Conservation (phyloP, 805 yeast genomes). For the Schwanniomyces vanrijiae region DNA sequence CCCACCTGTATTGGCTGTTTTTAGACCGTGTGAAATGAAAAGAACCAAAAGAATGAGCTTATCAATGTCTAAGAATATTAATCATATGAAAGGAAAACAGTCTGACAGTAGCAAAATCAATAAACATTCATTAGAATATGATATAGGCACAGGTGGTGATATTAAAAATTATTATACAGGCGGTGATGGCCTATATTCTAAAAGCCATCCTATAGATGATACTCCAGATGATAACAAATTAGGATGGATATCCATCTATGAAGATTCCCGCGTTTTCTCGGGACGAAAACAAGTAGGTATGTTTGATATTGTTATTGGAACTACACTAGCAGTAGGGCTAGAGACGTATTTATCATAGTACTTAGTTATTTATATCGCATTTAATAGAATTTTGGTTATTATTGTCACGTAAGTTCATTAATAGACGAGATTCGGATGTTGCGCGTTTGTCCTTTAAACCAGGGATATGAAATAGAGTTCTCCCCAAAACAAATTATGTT, state of each 20-base stretch:
- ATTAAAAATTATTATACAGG: conserved; percentile 38
- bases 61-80: conserved; percentile 24
- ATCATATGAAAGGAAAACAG: conserved; percentile 1
- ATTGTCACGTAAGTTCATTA: background rate
- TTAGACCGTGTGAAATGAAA: conserved; percentile 41
- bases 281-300: conserved; percentile 34
- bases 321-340: conserved; percentile 51
- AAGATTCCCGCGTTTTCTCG: conserved; percentile 32
- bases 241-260: conserved; percentile 67
- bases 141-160: conserved; percentile 23
- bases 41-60: conserved; percentile 38
- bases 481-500: background rate
- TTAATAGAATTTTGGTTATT: background rate
- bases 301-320: conserved; percentile 56
- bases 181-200: conserved; percentile 55
- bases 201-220: conserved; percentile 54
- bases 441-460: background rate
- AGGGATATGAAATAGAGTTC: background rate
- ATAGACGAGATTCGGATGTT: background rate
- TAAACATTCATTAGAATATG: conserved; percentile 16
- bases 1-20: conserved; percentile 35
- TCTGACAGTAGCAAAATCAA: conserved; percentile 5
- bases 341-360: conserved; percentile 8
- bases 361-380: background rate
- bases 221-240: conserved; percentile 58